These are phyloP conservation scores for Verticillium isaacii DNA, from an alignment of 2,329 filamentous ascomycete species.

Conservation along the genomic window DNA sequence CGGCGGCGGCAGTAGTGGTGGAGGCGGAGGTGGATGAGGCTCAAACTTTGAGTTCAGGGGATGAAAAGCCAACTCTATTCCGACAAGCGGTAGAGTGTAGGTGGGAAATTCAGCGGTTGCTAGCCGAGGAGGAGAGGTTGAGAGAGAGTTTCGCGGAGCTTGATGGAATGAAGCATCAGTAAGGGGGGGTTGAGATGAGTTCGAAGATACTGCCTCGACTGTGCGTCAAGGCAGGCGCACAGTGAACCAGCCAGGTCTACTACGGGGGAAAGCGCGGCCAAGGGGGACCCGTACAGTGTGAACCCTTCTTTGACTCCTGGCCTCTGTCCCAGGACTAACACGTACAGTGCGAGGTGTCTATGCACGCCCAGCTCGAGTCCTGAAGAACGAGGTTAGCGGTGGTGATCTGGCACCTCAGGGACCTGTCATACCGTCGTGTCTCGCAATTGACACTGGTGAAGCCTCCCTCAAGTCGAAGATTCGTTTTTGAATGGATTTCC, in stretches of 20 bases:
- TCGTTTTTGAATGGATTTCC: too few species aligned
- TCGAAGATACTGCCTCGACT: not conserved
- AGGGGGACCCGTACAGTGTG: not conserved
- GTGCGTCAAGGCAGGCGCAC: not conserved
- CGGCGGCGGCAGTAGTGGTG: constrained; percentile 2
- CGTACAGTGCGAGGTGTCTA: not conserved
- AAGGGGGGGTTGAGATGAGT: not conserved
- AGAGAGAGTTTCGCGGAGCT: not conserved
- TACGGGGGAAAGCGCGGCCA: not conserved
- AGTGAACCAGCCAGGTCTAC: not conserved
- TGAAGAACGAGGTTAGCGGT: not conserved
- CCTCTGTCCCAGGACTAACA: not conserved
- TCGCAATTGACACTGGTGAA: not conserved
- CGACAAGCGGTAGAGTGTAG: not conserved
- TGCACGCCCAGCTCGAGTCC: not conserved
- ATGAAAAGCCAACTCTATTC: not conserved
- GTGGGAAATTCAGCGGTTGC: not conserved
- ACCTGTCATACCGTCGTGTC: not conserved
- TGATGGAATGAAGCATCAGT: not conserved
- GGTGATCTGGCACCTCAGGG: not conserved
- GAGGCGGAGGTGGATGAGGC: not conserved
- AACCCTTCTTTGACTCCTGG: not conserved
- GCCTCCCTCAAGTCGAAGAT: not conserved
- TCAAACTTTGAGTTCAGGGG: not conserved
- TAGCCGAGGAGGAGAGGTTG: not conserved